These are phyloP conservation scores for Alternaria gaisen DNA, from an alignment of 2,329 filamentous ascomycete genomes.

Conservation along the genomic window DNA sequence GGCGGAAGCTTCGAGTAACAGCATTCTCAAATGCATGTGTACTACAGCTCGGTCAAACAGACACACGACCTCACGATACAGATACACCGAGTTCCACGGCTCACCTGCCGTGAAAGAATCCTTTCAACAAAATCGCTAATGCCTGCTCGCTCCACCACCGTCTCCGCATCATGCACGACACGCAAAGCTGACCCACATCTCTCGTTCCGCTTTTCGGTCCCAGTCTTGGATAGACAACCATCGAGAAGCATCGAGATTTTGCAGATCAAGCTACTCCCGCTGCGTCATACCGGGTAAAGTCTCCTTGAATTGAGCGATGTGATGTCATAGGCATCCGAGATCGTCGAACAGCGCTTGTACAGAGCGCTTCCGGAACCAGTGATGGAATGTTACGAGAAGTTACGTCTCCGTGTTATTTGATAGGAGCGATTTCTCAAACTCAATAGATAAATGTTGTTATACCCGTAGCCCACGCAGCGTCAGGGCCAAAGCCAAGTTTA, in stretches of 20 bases:
- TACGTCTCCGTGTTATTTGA: background rate
- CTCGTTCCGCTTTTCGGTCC: conserved; percentile 5
- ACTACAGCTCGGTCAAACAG: background rate
- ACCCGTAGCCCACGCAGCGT: conserved; percentile 3
- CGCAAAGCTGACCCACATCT: conserved; percentile 3
- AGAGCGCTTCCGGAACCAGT: background rate
- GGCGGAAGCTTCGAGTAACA: background rate
- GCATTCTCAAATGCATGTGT: background rate
- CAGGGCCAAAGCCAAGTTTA: conserved; percentile 17
- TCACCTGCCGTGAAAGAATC: background rate
- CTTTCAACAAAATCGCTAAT: background rate
- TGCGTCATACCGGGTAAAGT: conserved; percentile 5
- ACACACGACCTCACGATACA: background rate
- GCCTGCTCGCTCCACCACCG: conserved; percentile 8
- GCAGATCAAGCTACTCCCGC: background rate
- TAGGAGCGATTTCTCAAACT: background rate
- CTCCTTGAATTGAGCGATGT: background rate
- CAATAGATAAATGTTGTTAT: background rate
- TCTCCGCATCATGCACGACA: conserved; percentile 10
- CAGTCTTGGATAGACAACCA: background rate
- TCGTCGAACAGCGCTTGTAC: background rate
- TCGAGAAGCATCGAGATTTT: conserved; percentile 5
- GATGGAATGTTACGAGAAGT: background rate
- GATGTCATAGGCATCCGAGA: background rate
- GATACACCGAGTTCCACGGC: background rate